Evolutionary conservation across 2,329 filamentous ascomycete genomes (phyloP), one percentile per base, ranked within the genome.

Genomic region (Trichocomaceae sp.): DNA sequence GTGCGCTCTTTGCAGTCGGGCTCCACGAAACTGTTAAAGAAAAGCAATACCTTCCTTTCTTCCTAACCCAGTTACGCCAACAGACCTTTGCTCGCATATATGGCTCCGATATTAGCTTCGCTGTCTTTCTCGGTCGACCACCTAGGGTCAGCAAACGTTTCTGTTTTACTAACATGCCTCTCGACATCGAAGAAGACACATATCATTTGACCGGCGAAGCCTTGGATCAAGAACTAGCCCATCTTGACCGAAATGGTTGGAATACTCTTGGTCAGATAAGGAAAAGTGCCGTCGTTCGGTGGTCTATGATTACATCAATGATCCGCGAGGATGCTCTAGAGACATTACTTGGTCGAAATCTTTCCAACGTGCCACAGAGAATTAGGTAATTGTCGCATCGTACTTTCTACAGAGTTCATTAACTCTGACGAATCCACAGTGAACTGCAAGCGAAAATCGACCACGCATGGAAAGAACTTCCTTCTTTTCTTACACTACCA

Each of bases 81-180:
- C 53, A 55, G 46, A 55, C 50, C 12, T 55, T 55, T 42, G 53
- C 53, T 31, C 39, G 54, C 33, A 56, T 56, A 26, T 56, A 56
- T 20, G 54, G 54, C n/a, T 56, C 54, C 20, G 54, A 56, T 48
- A 56, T 56, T 5, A 56, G 54, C 26, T 56, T 56, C 42, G 54
- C 54, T 8, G 54, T 56, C 10, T 56, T 56, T 56, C 20, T 56
- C 6, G 54, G 54, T 12, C 54, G 54, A 13, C 54, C 54, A 10
- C 54, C 54, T 13, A 48, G 54, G 9, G 54, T 56, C 13, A 56
- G 54, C 44, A 56, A 56, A 22, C 54, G 54, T 1, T 56, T 56
- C 20, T 56, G 54, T 31, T 56, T 42, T 48, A 52, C 54, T 3
- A 47, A 22, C 41, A 56, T 56, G 54, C 54, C 54, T 47, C 54